A percentile compares a stretch with the other conserved stretches of the same genome.
These are phyloP conservation scores for Nothophytophthora sp. DNA, from an alignment of 352 stramenopile species.

Conservation along the genomic window DNA sequence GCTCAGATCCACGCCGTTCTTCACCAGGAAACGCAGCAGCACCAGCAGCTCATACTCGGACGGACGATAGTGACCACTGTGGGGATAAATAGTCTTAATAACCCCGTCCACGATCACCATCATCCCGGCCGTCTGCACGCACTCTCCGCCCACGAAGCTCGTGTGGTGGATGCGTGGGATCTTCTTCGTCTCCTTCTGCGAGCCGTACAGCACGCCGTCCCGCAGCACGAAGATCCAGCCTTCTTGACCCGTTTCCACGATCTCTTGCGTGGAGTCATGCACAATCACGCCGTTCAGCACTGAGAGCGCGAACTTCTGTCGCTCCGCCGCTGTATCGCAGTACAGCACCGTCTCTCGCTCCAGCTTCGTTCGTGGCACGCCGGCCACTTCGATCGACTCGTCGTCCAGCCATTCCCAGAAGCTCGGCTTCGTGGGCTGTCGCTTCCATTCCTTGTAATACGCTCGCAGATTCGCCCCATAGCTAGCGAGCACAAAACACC, in stretches of 20 bases:
- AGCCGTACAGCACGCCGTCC: slow-evolving; percentile 94
- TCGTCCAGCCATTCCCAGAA: slow-evolving; percentile 92
- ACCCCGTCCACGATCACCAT: slow-evolving; percentile 93
- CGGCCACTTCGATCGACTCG: slow-evolving; percentile 82
- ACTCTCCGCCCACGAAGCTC: slow-evolving; percentile 97
- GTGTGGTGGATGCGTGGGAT: slow-evolving; percentile 97
- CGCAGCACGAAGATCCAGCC: slow-evolving; percentile 98
- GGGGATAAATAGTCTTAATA: slow-evolving; percentile 95
- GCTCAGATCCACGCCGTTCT: slow-evolving; percentile 89
- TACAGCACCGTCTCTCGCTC: slow-evolving; percentile 96
- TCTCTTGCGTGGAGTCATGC: slow-evolving; percentile 58
- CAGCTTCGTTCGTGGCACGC: slow-evolving; percentile 91
- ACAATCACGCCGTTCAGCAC: slow-evolving; percentile 71
- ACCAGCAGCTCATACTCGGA: slow-evolving; percentile 95
- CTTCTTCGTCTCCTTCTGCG: slow-evolving; percentile 94
- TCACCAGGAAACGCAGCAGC: slow-evolving; percentile 92
- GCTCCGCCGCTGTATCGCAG: slow-evolving; percentile 89
- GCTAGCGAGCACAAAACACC: slow-evolving; percentile 31
- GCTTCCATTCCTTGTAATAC: slow-evolving; percentile 98
- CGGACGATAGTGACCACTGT: slow-evolving; percentile 97
- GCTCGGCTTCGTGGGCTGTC: slow-evolving; percentile 67
- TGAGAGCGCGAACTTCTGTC: slow-evolving; percentile 88
- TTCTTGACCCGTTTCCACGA: slow-evolving; percentile 91
- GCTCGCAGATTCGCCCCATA: slow-evolving; percentile 97
- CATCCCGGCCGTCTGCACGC: slow-evolving; percentile 96